Percentiles rank a stretch among this genome's conserved stretches.
These are phyloP conservation scores for Cercophora newfieldiana DNA, from an alignment of 495 filamentous ascomycete genomes.

Conservation along the genomic window DNA sequence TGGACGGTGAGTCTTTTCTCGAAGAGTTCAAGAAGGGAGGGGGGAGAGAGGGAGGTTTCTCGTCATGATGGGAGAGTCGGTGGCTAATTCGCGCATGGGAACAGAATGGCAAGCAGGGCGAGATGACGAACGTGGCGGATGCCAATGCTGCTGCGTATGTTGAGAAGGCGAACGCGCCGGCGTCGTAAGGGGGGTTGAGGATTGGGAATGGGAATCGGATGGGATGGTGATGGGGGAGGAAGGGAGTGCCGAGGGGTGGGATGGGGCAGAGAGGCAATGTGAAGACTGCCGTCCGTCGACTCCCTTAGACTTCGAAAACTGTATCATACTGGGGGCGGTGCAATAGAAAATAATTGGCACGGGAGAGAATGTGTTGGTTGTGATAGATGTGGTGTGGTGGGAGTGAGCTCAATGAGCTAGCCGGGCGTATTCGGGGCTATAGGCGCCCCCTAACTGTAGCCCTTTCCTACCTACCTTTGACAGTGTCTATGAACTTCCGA, in stretches of 20 bases:
- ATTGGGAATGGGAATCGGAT: not conserved
- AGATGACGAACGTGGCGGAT: slow-evolving; percentile 68
- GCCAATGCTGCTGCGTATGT: slow-evolving; percentile 68
- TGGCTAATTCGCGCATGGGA: slow-evolving; percentile 30
- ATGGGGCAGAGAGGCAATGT: not conserved
- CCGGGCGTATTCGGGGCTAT: not conserved
- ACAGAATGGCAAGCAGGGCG: slow-evolving; percentile 96
- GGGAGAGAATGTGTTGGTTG: not conserved
- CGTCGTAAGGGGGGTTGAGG: slow-evolving; percentile 14
- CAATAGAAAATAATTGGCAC: slow-evolving; percentile 27
- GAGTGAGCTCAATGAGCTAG: not conserved
- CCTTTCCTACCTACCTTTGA: no score
- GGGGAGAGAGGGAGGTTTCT: not conserved
- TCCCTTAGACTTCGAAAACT: slow-evolving; percentile 18
- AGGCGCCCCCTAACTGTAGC: no score
- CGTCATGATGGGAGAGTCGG: not conserved
- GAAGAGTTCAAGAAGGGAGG: not conserved
- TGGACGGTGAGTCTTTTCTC: slow-evolving; percentile 78
- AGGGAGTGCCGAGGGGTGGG: not conserved
- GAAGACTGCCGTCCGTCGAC: not conserved
- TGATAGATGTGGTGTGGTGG: not conserved
- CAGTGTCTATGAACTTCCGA: no score
- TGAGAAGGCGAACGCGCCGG: slow-evolving; percentile 33
- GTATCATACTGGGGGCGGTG: slow-evolving; percentile 31
- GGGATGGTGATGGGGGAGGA: not conserved